Evolutionary conservation across 169 alveolate genomes (phyloP).

Genomic region (Plasmodium reichenowi): DNA sequence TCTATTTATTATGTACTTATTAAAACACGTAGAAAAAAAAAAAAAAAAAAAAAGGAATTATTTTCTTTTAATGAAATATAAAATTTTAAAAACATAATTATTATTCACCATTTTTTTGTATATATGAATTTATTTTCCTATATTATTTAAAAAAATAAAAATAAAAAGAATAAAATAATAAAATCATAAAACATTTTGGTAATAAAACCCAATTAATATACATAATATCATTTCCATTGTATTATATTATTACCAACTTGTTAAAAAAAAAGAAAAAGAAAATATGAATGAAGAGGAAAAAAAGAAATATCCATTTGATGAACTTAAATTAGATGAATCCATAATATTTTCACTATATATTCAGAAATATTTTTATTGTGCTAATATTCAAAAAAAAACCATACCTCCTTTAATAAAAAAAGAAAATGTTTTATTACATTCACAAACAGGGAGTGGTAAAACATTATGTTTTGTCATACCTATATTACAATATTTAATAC

Average conservation of each 20-base stretch:
- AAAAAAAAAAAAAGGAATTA: too few relatives aligned
- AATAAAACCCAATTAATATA: neutral
- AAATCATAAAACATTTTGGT: neutral
- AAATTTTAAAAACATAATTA: too few relatives aligned
- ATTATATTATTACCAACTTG: neutral
- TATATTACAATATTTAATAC: constrained; percentile 88
- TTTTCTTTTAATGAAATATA: too few relatives aligned
- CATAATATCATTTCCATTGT: too few relatives aligned
- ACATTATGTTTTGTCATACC: constrained; percentile 92
- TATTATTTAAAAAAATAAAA: neutral
- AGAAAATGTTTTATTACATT: constrained; percentile 92
- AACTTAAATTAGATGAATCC: constrained; percentile 34
- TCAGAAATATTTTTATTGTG: constrained; percentile 64
- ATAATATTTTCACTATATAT: constrained; percentile 41
- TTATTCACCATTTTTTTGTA: too few relatives aligned
- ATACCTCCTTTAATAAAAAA: constrained; percentile 89
- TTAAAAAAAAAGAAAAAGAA: neutral
- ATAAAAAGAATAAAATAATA: neutral
- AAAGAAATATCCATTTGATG: constrained; percentile 33
- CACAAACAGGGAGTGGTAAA: constrained; percentile 95
- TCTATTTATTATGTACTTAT: too few relatives aligned
- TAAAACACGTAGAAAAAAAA: too few relatives aligned
- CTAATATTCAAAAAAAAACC: constrained; percentile 87
- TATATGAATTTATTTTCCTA: too few relatives aligned
- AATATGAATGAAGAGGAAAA: constrained; percentile 18